Evolutionary conservation across 2,329 filamentous ascomycete genomes (phyloP), one percentile per base, ranked within the genome.

Genomic region (Sporothrix humicola): DNA sequence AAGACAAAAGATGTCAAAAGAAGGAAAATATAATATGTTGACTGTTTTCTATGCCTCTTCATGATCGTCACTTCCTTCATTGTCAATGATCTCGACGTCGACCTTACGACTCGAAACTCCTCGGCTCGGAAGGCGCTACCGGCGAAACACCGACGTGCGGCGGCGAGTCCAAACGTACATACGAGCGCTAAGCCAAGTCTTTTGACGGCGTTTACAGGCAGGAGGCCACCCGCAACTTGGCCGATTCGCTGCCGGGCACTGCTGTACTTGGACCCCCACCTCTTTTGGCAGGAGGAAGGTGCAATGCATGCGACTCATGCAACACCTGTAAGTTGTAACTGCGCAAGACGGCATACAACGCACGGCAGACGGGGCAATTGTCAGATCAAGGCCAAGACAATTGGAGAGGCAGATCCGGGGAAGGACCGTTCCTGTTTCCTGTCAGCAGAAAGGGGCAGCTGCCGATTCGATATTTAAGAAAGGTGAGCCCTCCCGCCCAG

Each of bases 161-260:
- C 65, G 8, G 26, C 65, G 65, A 68, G 65, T 42, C 46, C 20
- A 15, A 26, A 65, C 42, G 61, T 42, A 65, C 20, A 15, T 65
- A 65, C 42, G 61, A 65, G 61, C 42, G 37, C 56, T 59, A 26
- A 31, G 3, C 8, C 10, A 13, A 37, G 23, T 20, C 10, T 42
- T 56, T 44, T 13, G 2, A 37, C 50, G 46, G 68, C 52, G 20
- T n/a, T 66, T 68, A 68, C 65, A 70, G 52, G 37, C 23, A 26
- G 23, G 23, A 26, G 23, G n/a, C n/a, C n/a, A n/a, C n/a, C n/a
- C n/a, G n/a, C 12, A 26, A 26, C 15, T 71, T 71, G n/a, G 69
- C 69, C 69, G 69, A 71, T 61, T 54, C 69, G 69, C 69, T 71
- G 54, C 69, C 69, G 69, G 44, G 17, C 12, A 6, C 20, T 26